Evolutionary conservation across 345 rosid genomes (phyloP), one percentile per base, ranked within the genome.

Genomic region (Durio zibethinus): DNA sequence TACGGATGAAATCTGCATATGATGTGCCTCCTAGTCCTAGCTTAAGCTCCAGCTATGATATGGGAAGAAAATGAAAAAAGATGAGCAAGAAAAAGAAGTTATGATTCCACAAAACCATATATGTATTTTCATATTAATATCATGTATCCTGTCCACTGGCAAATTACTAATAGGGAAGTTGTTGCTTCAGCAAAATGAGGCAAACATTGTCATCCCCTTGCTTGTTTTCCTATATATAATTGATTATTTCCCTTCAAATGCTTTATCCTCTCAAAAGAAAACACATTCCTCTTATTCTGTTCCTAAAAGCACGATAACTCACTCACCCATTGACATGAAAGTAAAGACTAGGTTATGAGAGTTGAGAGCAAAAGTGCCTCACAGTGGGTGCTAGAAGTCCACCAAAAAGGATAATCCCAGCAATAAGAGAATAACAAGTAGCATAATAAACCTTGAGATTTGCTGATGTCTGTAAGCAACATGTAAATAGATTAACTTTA

Each of bases 1-100:
- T 89, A 23, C 75, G 85, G 60, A 95, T 95, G 84, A 95, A 90
- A 86, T 95, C 99, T 83, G 68, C 90, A 81, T 93, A 95, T 16
- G 98, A 90, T 35, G 99, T 93, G 67, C 99, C 99, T 6, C 99
- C 99, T 47, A 95, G 35, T 69, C 99, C 99, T 45, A 95, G 84
- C 92, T 89, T 95, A 64, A 95, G 89, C 89, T 95, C 99, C 89
- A 95, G 77, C 99, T 95, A 85, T 38, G 76, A 79, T 45, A 52
- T 42, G 56, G 76, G 77, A 61, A 25, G 20, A 38, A 65, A 62
- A 82, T 63, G 62, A 47, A 43, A 65, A 56, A 57, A 36, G 21
- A 45, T 9, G 0, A 10, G 65, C 33, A 21, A 78, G 43, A 20
- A 65, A 66, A 73, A 33, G 40, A 72, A 54, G 45, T 52, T 72